These are phyloP conservation scores for Olyra latifolia DNA, from an alignment of 176 grass and related monocot genomes.

Conservation along the genomic window DNA sequence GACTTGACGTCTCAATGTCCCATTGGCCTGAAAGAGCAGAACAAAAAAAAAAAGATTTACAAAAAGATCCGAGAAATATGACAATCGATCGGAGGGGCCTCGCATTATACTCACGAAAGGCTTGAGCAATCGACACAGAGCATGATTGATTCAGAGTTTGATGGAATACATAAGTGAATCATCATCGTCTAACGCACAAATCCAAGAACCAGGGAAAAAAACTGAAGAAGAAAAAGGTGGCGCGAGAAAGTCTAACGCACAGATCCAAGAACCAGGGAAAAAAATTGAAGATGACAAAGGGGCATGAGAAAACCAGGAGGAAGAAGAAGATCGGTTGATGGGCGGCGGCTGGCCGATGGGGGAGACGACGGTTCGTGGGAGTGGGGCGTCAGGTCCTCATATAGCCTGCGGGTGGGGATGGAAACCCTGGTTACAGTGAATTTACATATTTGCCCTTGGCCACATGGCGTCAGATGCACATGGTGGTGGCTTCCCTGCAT, in stretches of 20 bases:
- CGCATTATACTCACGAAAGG: constrained; percentile 39
- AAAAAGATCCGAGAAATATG: neutral
- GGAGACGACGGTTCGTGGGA: rapidly evolving
- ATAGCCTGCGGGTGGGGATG: neutral
- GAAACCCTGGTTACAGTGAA: constrained; percentile 4
- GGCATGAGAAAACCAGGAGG: neutral
- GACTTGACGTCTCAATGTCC: no score
- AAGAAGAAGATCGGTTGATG: neutral
- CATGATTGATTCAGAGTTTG: constrained; percentile 71
- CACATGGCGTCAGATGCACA: no score
- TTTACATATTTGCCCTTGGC: neutral
- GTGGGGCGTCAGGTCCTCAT: neutral
- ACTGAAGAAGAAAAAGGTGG: neutral
- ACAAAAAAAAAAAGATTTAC: neutral
- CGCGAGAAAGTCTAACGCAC: constrained; percentile 17
- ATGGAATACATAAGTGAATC: constrained; percentile 60
- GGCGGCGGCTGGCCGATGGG: neutral
- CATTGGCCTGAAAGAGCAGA: constrained; percentile 52
- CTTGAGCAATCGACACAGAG: constrained; percentile 42
- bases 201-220: neutral
- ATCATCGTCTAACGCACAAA: constrained; percentile 34
- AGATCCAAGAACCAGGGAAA: neutral
- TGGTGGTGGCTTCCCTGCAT: no score
- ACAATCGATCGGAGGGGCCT: neutral
- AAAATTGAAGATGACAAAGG: neutral